Evolutionary conservation across 1,284 basidiomycete species (phyloP).

Genomic region (Earliella scabrosa): DNA sequence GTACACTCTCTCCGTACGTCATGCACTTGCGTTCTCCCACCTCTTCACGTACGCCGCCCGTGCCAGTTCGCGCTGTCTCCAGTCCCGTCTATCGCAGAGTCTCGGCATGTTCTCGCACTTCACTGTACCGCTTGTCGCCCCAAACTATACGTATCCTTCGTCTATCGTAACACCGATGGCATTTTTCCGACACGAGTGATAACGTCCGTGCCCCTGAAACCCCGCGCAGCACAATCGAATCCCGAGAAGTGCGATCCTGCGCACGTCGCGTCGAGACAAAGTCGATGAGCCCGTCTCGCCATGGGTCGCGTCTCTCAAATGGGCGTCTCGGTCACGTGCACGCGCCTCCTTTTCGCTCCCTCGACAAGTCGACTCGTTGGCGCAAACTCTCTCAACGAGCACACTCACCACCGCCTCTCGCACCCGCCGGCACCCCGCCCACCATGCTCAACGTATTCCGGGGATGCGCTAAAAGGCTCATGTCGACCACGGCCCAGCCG

Average conservation of each 20-base stretch:
- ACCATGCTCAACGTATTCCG: constrained; percentile 33
- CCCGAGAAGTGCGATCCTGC: neutral
- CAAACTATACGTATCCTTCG: neutral
- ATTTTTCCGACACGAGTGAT: neutral
- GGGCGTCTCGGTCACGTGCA: constrained; percentile 20
- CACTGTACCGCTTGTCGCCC: neutral
- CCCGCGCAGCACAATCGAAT: neutral
- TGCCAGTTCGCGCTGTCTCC: neutral
- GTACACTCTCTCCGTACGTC: constrained; percentile 10
- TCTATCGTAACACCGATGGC: neutral
- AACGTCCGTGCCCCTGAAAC: neutral
- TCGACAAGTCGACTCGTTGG: constrained; percentile 2
- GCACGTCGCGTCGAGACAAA: constrained; percentile 5
- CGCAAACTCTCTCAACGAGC: constrained; percentile 1
- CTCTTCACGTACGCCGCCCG: constrained; percentile 1
- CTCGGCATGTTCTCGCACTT: neutral
- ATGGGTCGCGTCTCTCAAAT: neutral
- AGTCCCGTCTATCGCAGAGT: neutral
- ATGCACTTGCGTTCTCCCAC: constrained; percentile 7
- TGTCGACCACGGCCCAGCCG: constrained; percentile 48
- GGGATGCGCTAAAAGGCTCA: constrained; percentile 37
- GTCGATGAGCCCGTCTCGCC: neutral
- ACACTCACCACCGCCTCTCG: neutral
- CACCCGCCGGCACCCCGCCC: neutral
- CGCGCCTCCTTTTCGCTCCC: constrained; percentile 15